phyloP scores from a whole-genome alignment of 2,329 filamentous ascomycete genomes.

The Neonectria hederae region DNA sequence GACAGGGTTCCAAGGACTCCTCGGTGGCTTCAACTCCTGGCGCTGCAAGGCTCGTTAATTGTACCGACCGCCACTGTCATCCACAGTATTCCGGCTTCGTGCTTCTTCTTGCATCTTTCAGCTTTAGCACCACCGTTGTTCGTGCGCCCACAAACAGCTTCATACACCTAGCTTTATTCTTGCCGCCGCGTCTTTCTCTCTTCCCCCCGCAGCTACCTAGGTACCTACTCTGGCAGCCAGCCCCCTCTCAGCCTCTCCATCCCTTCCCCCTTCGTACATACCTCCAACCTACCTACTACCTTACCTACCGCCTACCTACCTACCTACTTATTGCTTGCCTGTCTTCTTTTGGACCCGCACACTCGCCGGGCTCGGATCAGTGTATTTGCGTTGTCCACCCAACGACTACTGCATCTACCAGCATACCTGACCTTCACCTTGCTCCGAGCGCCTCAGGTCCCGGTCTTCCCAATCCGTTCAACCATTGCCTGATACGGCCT shows the following conservation, averaged over 20 bases:
- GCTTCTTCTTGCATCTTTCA: neutral
- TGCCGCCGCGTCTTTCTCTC: neutral
- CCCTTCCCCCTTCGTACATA: neutral
- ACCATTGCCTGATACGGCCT: conserved; percentile 24
- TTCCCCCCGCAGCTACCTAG: neutral
- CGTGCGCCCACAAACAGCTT: neutral
- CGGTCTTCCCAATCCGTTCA: conserved; percentile 19
- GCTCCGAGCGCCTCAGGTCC: conserved; percentile 13
- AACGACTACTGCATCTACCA: conserved; percentile 6
- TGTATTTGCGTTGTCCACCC: conserved; percentile 7
- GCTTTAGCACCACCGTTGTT: neutral
- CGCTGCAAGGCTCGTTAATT: neutral
- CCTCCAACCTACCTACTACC: conserved; percentile 1
- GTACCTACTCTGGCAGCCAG: neutral
- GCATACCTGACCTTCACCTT: conserved; percentile 30
- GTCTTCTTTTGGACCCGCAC: conserved; percentile 9
- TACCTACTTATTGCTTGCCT: neutral
- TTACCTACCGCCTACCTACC: conserved; percentile 3
- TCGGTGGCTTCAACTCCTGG: neutral
- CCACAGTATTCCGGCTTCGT: neutral
- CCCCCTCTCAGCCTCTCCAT: neutral
- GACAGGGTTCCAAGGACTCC: conserved; percentile 10
- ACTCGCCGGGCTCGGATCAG: conserved; percentile 23
- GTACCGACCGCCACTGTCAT: neutral
- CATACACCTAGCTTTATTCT: neutral